These are phyloP conservation scores for Mimosa bimucronata DNA, from an alignment of 306 rosid genomes.

Conservation along the genomic window DNA sequence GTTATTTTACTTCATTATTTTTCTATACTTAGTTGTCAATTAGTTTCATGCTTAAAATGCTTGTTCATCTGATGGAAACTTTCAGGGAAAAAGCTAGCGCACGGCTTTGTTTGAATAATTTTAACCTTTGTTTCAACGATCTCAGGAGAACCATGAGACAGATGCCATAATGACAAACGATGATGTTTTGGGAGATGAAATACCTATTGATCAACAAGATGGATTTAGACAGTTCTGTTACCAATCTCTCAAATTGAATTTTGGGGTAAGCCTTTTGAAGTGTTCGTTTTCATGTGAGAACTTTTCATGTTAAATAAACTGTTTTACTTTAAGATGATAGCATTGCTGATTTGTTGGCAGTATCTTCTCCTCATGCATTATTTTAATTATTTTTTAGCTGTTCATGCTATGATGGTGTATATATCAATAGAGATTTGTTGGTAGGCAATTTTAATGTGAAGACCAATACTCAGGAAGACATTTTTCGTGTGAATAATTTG, in stretches of 20 bases:
- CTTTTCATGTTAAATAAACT: background rate
- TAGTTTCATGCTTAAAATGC: constrained; percentile 19
- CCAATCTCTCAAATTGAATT: constrained; percentile 79
- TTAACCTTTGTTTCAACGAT: constrained; percentile 29
- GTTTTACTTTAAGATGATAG: background rate
- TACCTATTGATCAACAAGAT: constrained; percentile 91
- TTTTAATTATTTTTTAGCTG: constrained; percentile 14
- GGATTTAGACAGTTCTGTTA: constrained; percentile 89
- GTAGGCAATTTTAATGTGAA: background rate
- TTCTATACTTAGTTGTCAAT: background rate
- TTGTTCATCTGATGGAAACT: constrained; percentile 7
- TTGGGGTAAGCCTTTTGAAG: constrained; percentile 62
- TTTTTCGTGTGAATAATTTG: constrained; percentile 4
- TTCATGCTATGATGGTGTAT: background rate
- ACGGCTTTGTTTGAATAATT: constrained; percentile 18
- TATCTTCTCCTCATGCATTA: background rate
- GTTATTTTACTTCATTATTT: constrained; percentile 7
- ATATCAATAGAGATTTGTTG: constrained; percentile 19
- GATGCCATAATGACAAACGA: constrained; percentile 79
- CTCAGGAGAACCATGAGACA: constrained; percentile 73
- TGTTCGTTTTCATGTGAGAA: constrained; percentile 15
- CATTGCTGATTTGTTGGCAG: background rate
- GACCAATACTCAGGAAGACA: constrained; percentile 14
- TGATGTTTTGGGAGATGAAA: constrained; percentile 98
- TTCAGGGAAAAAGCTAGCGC: constrained; percentile 6